Percentiles rank a stretch among this genome's conserved stretches.
Evolutionary conservation across 495 filamentous ascomycete genomes (phyloP).

Genomic region (Annulohypoxylon moriforme): DNA sequence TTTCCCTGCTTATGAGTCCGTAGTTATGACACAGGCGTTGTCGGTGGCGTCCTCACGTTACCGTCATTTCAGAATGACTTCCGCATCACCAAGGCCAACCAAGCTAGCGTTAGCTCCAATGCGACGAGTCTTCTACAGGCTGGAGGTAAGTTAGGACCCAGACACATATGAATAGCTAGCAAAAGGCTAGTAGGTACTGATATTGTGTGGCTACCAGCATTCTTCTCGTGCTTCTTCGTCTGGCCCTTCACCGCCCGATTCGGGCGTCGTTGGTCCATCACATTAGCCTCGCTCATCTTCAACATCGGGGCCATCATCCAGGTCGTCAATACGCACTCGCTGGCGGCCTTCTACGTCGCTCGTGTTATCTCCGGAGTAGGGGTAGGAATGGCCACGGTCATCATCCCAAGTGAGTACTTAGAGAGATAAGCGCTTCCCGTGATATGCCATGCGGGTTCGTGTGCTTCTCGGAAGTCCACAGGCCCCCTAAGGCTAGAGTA

Average conservation of each 20-base stretch:
- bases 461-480: background rate
- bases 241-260: constrained; percentile 57
- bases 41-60: constrained; percentile 67
- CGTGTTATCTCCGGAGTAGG: constrained; percentile 62
- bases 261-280: constrained; percentile 59
- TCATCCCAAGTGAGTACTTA: constrained; percentile 55
- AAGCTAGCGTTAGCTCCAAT: constrained; percentile 59
- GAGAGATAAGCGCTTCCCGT: too few relatives aligned
- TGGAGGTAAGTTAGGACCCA: constrained; percentile 43
- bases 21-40: constrained; percentile 69
- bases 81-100: constrained; percentile 38
- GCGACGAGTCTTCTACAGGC: constrained; percentile 70
- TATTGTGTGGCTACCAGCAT: constrained; percentile 49
- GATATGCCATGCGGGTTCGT: background rate
- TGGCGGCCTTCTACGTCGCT: constrained; percentile 60
- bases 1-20: background rate
- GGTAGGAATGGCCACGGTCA: constrained; percentile 62
- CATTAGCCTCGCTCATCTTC: constrained; percentile 56
- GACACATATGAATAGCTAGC: background rate
- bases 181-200: background rate
- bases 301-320: constrained; percentile 58
- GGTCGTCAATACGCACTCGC: constrained; percentile 55
- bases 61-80: constrained; percentile 68
- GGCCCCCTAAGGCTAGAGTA: background rate
- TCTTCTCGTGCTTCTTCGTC: constrained; percentile 58